Evolutionary conservation across 2,329 filamentous ascomycete genomes (phyloP).

Genomic region (Verticillium albo-atrum): DNA sequence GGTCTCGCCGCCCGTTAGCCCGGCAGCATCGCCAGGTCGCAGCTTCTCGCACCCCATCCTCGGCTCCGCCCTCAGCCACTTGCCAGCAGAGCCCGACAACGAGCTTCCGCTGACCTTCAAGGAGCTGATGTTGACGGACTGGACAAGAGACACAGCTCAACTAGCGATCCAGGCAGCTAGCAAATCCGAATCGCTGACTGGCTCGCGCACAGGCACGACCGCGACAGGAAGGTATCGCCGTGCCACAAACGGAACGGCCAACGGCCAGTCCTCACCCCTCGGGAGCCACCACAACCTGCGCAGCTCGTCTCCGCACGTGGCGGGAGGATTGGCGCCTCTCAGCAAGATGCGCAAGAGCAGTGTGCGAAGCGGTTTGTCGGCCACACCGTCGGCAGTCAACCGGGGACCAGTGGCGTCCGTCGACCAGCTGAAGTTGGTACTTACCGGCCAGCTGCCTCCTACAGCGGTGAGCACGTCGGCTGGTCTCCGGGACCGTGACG

Average conservation of each 20-base stretch:
- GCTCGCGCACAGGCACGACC: constrained; percentile 64
- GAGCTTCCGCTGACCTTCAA: constrained; percentile 63
- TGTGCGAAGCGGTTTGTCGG: constrained; percentile 46
- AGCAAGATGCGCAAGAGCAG: constrained; percentile 50
- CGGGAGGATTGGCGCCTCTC: constrained; percentile 24
- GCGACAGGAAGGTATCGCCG: constrained; percentile 50
- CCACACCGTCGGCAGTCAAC: constrained; percentile 35
- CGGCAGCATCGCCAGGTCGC: constrained; percentile 64
- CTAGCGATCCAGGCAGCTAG: constrained; percentile 63
- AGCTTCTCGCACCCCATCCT: constrained; percentile 59
- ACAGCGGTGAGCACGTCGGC: constrained; percentile 34
- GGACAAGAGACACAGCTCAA: constrained; percentile 73
- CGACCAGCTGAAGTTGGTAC: constrained; percentile 58
- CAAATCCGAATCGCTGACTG: constrained; percentile 69
- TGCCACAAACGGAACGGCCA: constrained; percentile 48
- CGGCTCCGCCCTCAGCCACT: constrained; percentile 38
- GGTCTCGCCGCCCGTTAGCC: constrained; percentile 63
- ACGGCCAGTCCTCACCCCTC: constrained; percentile 42
- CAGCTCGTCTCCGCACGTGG: constrained; percentile 37
- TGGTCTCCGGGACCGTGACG: constrained; percentile 31
- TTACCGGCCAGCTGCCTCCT: constrained; percentile 45
- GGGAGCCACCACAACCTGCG: constrained; percentile 47
- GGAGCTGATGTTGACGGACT: constrained; percentile 73
- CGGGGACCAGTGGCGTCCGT: constrained; percentile 54
- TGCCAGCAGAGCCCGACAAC: constrained; percentile 34